Evolutionary conservation across 2,329 filamentous ascomycete species (phyloP), one percentile per base, ranked within the genome.

Genomic region (Fusarium pilosicola): DNA sequence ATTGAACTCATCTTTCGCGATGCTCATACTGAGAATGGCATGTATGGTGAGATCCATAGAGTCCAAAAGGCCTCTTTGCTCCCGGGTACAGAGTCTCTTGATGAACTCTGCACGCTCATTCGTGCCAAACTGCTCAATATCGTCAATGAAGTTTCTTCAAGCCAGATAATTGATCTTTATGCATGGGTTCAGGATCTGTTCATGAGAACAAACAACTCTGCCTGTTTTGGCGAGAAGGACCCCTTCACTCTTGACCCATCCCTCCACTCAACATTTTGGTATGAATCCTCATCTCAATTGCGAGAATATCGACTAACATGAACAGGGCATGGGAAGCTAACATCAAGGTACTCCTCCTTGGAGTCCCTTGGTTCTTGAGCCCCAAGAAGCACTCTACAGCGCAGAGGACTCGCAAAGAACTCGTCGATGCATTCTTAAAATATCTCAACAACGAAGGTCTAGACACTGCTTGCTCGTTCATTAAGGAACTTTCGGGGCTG

Each of bases 1-100:
- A 75, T 75, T 18, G 67, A 75, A 26, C 70, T 75, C 24, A 75
- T 75, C 39, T 75, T 75, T 20, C 73, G 70, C 2, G 73, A 75
- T 60, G 73, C 73, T 15, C 73, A 75, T 20, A 75, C 73, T n/a
- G 73, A 75, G 39, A 71, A 71, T 1, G 73, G 73, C 39, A 75
- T 75, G 66, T 75, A 75, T 49, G 73, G 73, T 18, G 73, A 75
- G 24, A 75, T 75, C 10, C 73, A 75, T 15, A 54, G 46, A 14
- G 66, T 75, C 2, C 73, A 75, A 41, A 75, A 73, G 22, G 54
- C 70, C 10, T 75, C 73, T 0, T 10, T 75, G 2, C 55, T 75
- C 13, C 73, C 73, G 4, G 73, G 73, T 5, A 75, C 73, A 2
- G 49, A 62, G 6, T 73, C 73, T 3, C 55, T 75, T 4, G 66